Evolutionary conservation across 2,329 filamentous ascomycete species (phyloP).

Genomic region (Fusarium papillatum): DNA sequence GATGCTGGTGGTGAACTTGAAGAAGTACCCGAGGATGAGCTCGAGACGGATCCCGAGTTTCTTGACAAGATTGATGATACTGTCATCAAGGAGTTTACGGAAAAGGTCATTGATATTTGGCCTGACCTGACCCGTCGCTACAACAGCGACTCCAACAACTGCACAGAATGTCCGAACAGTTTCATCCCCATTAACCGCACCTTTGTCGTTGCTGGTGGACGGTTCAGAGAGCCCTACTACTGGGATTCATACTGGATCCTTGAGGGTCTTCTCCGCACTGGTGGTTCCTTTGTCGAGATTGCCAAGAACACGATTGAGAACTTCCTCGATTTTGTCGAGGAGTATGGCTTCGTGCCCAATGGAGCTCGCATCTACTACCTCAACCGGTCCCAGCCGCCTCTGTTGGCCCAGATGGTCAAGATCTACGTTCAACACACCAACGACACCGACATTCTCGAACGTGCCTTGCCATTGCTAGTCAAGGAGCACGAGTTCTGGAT

Average conservation of each 20-base stretch:
- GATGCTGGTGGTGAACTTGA: conserved; percentile 74
- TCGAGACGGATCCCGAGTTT: conserved; percentile 70
- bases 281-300: conserved; percentile 73
- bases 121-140: conserved; percentile 75
- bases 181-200: conserved; percentile 77
- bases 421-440: conserved; percentile 75
- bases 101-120: conserved; percentile 78
- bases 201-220: conserved; percentile 79
- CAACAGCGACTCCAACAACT: conserved; percentile 62
- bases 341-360: conserved; percentile 77
- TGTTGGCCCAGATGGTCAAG: conserved; percentile 76
- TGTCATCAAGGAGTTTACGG: conserved; percentile 71
- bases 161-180: conserved; percentile 72
- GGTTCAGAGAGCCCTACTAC: conserved; percentile 79
- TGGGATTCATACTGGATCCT: conserved; percentile 81
- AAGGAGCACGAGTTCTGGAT: conserved; percentile 75
- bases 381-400: conserved; percentile 76
- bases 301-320: conserved; percentile 78
- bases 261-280: conserved; percentile 74
- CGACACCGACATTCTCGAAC: conserved; percentile 70
- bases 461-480: conserved; percentile 73
- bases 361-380: conserved; percentile 77
- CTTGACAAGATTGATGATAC: conserved; percentile 68
- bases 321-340: conserved; percentile 75
- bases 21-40: conserved; percentile 62